A percentile compares a stretch with the other conserved stretches of the same genome.
Evolutionary conservation across 169 alveolate species (phyloP).

Genomic region (Condylostoma magnum): DNA sequence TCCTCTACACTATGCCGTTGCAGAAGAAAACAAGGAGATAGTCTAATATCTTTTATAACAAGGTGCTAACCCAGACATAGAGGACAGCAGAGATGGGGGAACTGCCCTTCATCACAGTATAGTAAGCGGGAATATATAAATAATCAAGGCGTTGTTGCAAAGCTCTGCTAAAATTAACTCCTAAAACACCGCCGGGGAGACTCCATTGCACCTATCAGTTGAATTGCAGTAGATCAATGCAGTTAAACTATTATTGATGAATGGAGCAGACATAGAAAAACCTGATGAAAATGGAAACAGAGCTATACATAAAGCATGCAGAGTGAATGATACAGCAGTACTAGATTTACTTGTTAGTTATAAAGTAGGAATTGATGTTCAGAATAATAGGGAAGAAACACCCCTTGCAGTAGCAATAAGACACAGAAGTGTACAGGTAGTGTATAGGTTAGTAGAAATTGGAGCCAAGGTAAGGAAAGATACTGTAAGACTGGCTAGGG

Average conservation of each 20-base stretch:
- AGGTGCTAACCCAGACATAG: conserved; percentile 2
- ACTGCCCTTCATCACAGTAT: neutral
- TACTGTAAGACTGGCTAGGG: conserved; percentile 14
- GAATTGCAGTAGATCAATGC: neutral
- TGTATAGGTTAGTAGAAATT: neutral
- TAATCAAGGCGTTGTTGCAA: neutral
- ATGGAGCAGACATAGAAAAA: neutral
- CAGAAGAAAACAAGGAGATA: neutral
- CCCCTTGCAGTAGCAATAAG: neutral
- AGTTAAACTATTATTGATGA: neutral
- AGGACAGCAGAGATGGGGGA: conserved; percentile 4
- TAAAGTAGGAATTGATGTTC: neutral
- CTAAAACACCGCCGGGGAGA: neutral
- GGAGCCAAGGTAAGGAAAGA: neutral
- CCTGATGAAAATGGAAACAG: neutral
- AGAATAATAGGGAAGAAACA: neutral
- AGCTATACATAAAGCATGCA: conserved; percentile 19
- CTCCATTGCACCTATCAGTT: neutral
- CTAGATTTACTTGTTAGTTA: neutral
- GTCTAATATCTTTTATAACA: neutral
- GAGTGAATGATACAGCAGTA: neutral
- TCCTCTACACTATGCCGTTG: neutral
- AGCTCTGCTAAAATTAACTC: neutral
- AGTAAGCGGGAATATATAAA: neutral
- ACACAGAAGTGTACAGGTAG: neutral